Base-by-base conservation (phyloP, 2,329 filamentous ascomycete species). In the Iodosphaeria phyllophila region DNA sequence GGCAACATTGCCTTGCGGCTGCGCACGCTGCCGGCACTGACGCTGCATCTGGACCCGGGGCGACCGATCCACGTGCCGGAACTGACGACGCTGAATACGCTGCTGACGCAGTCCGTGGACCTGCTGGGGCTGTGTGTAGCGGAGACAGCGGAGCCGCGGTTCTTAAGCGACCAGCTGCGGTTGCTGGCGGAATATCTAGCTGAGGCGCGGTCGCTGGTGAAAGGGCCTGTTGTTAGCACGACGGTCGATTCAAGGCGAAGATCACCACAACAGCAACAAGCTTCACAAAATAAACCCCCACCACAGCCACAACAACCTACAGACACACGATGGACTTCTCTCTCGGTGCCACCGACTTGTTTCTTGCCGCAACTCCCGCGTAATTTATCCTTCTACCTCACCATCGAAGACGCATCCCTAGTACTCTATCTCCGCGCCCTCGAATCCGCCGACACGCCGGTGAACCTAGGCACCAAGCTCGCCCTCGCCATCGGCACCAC, bases 21-120 rank as follows among this genome's bases (percentile, higher is more conserved):
- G 8, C 63, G 68, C 32, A 83, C 74, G 28, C 60, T 79, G 21
- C 60, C 65, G 1, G 41, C 53, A 5, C 50, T 61, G 30, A 56
- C 56, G 8, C 41, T 70, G 10, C 46, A 49, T 29, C 48, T 69
- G 32, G 50, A 64, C 29, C 50, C 56, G 13, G 36, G 50, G 21
- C 49, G 58, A 28, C 55, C 56, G 11, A 56, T 73, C 36, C 57
- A 60, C 35, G 62, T 95, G 25, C 59, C 66, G 10, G 72, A 83
- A 30, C 63, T 93, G 25, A 69, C 71, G 12, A 54, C 64, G 8
- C 65, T 89, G 8, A 68, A 80, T 32, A 68, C 70, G n/a, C 59
- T 83, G 20, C 73, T 95, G 36, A 86, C 77, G 31, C 68, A 80
- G 39, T 74, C 79, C 29, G 66, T 93, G 33, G 80, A 91, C 46